phyloP scores from a whole-genome alignment of 148 eudicot species.

The Pharnaceum exiguum region DNA sequence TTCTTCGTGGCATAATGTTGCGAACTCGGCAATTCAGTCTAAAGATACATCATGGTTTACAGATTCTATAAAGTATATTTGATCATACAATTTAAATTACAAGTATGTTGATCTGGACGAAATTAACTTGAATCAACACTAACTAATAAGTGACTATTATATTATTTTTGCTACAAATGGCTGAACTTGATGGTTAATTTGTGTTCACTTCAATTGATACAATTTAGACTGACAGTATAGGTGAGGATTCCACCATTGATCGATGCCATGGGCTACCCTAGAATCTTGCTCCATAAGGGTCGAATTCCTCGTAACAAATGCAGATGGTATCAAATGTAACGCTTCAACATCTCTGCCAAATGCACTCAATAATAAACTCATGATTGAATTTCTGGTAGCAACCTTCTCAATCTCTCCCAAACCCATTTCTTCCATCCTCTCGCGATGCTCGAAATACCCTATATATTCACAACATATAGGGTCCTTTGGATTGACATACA shows the following conservation, averaged over 20 bases:
- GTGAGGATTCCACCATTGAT: conserved; percentile 42
- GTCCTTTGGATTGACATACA: conserved; percentile 32
- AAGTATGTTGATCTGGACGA: too few relatives aligned
- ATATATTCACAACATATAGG: conserved; percentile 34
- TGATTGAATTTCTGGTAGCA: conserved; percentile 19
- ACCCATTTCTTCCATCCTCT: conserved; percentile 28
- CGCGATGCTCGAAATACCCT: conserved; percentile 39
- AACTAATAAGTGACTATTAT: too few relatives aligned
- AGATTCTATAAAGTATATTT: too few relatives aligned
- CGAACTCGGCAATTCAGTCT: too few relatives aligned
- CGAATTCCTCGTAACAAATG: conserved; percentile 24
- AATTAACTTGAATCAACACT: too few relatives aligned
- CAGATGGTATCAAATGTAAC: conserved; percentile 30
- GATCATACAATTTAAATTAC: too few relatives aligned
- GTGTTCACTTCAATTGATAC: conserved; percentile 14
- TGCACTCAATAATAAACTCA: conserved; percentile 16
- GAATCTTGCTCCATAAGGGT: conserved; percentile 4
- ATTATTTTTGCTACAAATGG: too few relatives aligned
- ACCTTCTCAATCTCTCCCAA: conserved; percentile 24
- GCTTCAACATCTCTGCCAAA: conserved; percentile 32
- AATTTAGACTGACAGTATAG: conserved; percentile 14
- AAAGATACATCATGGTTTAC: too few relatives aligned
- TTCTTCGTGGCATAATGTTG: too few relatives aligned
- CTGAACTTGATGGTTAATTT: too few relatives aligned
- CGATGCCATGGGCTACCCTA: conserved; percentile 31